Evolutionary conservation across 1,139 yeast species (phyloP), one percentile per base, ranked within the genome.

Genomic region (Saccharomyces hybrid): DNA sequence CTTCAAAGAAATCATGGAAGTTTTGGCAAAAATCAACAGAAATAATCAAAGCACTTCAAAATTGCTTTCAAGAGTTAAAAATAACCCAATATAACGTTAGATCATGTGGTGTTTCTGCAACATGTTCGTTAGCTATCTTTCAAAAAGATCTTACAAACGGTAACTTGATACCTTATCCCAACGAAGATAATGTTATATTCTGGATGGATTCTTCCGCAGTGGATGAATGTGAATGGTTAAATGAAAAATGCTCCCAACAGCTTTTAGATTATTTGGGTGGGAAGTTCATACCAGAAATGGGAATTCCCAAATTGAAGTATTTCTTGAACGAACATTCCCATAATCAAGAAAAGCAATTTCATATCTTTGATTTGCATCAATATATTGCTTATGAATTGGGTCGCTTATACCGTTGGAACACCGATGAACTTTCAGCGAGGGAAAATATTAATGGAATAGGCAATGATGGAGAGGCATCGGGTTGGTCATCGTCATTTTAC

Each of bases 171-270:
- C 73, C 77, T 60, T 48, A 48, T 34, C 50, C 50, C 11, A 48
- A 55, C 0, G 61, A 62, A 9, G 73, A 74, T 46, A 80, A 80
- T 60, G 71, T 81, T 1, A 70, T 82, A 5, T 71, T 82, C 52
- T 82, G 86, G 85, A 82, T 81, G 85, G 85, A 82, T 60, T 70
- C 72, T n/a, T 65, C 79, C 51, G 69, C 82, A 6, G 57, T 53
- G 1, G 51, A 59, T 2, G 76, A 79, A 59, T 64, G 77, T 1
- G 48, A 54, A 2, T 53, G 59, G n/a, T 61, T 80, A 14, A 76
- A 76, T 53, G 26, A 55, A 4, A 51, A 13, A 1, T 57, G 70
- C 31, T 48, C 51, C 32, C 60, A 63, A 2, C 54, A 55, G 2
- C 48, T 63, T 0, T 57, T 70, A 51, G 57, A 61, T 8, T 61